Evolutionary conservation across 768 basidiomycete species (phyloP), one percentile per base, ranked within the genome.

Genomic region (Boletus barrowsii): DNA sequence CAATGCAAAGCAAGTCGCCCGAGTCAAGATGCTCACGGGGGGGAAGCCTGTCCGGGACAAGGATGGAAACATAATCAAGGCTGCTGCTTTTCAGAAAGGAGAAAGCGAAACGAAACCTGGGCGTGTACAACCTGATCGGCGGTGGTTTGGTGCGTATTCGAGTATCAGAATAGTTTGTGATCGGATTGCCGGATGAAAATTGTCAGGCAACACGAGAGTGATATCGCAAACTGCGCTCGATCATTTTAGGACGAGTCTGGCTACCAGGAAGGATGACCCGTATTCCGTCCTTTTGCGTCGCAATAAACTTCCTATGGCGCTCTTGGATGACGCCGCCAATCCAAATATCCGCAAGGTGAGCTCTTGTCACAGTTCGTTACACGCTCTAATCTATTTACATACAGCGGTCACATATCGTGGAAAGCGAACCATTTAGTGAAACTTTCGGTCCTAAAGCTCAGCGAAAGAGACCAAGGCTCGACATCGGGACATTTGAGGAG

Each of bases 401-500:
- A 17, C 26, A 95, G 90, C 86, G 89, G 36, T 78, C 93, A 6
- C 93, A 98, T 63, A 94, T 99, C 29, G 91, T 97, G 10, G 94
- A 97, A 68, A 95, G 93, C 0, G 97, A 99, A 68, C 90, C 95
- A 0, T 99, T 97, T 69, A 66, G 79, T 5, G 93, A 97, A 47
- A 98, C 96, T 0, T 99, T 98, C 70, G 96, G 96, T 4, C 89
- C 92, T 3, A 98, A 96, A 64, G 90, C 95, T 9, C 96, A 96
- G 67, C 84, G 96, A 43, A 99, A 98, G 72, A 81, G 81, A 60
- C 90, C 95, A 1, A 83, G 82, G 58, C 75, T 99, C 37, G 88
- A 94, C 26, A 88, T 84, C n/a, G 94, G 91, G 30, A 85, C 86
- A 2, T 92, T 99, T 59, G 93, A 94, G 65, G 96, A 99, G 67